These are phyloP conservation scores for Metschnikowia kunwiensis DNA, from an alignment of 805 yeast species.

Conservation along the genomic window DNA sequence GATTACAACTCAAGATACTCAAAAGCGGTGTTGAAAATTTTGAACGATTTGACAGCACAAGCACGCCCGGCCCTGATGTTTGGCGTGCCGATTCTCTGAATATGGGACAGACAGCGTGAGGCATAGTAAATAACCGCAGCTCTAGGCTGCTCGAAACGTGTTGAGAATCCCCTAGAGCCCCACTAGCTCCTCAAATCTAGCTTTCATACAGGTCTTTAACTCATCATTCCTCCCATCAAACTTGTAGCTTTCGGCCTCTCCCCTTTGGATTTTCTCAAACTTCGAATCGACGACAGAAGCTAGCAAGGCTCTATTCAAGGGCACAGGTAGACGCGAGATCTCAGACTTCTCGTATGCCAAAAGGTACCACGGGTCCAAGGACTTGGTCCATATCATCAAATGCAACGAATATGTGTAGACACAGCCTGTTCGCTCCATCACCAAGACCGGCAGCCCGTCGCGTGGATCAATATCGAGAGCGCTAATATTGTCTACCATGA, in stretches of 20 bases:
- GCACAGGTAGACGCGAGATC: not conserved
- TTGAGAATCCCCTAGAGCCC: not conserved
- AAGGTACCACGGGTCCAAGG: conserved; percentile 45
- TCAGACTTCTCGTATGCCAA: conserved; percentile 13
- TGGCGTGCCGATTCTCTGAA: too few relatives aligned
- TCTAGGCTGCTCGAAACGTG: too few relatives aligned
- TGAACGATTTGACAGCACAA: too few relatives aligned
- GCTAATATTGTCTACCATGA: conserved; percentile 11
- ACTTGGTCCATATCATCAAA: conserved; percentile 46
- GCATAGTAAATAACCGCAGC: too few relatives aligned
- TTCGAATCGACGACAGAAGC: conserved; percentile 2
- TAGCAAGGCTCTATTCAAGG: conserved; percentile 1
- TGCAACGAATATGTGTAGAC: conserved; percentile 42
- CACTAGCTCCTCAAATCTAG: conserved; percentile 14
- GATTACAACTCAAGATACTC: too few relatives aligned
- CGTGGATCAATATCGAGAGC: conserved; percentile 31
- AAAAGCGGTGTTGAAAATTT: too few relatives aligned
- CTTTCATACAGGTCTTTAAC: conserved; percentile 12
- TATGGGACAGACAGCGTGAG: too few relatives aligned
- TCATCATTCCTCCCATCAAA: conserved; percentile 11
- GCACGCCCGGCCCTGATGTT: too few relatives aligned
- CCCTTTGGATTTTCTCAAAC: conserved; percentile 10
- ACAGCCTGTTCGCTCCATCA: conserved; percentile 31
- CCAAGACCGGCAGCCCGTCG: conserved; percentile 43
- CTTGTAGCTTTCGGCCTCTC: conserved; percentile 10